Evolutionary conservation across 2,329 filamentous ascomycete species (phyloP).

Genomic region (Fusarium devonianum): DNA sequence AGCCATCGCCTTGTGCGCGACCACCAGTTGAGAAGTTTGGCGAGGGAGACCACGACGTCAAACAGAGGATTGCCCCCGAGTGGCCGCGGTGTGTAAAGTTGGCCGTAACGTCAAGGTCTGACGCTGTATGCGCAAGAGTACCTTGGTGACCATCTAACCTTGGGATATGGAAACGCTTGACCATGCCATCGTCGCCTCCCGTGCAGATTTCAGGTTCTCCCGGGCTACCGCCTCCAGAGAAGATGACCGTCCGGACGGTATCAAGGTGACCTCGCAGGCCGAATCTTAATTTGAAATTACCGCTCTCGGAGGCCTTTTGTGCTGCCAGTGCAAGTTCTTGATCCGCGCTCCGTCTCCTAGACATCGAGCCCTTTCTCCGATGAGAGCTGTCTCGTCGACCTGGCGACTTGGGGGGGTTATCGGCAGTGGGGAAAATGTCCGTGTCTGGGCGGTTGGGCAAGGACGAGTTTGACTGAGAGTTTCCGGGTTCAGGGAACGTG

Average conservation of each 20-base stretch:
- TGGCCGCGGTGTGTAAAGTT: conserved; percentile 97
- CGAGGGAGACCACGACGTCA: conserved; percentile 86
- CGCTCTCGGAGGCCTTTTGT: conserved; percentile 70
- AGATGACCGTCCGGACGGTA: conserved; percentile 92
- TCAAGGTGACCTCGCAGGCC: conserved; percentile 92
- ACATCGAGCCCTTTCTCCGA: conserved; percentile 81
- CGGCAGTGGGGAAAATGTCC: conserved; percentile 84
- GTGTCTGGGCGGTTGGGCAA: conserved; percentile 77
- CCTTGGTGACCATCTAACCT: conserved; percentile 68
- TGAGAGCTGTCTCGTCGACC: conserved; percentile 73
- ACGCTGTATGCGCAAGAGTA: conserved; percentile 60
- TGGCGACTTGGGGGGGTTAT: conserved; percentile 82
- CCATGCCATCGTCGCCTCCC: conserved; percentile 90
- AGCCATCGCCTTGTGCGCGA: conserved; percentile 88
- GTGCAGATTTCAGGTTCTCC: conserved; percentile 98
- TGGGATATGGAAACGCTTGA: conserved; percentile 97
- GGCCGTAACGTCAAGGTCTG: conserved; percentile 88
- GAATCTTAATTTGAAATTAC: conserved; percentile 91
- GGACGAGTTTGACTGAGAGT: conserved; percentile 55
- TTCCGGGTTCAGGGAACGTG: conserved; percentile 64
- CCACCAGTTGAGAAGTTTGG: conserved; percentile 91
- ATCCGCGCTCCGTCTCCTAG: conserved; percentile 74
- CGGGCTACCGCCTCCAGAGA: conserved; percentile 93
- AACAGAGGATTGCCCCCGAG: conserved; percentile 83
- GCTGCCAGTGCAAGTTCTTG: conserved; percentile 63